Conservation (phyloP, 345 rosid genomes). For the Citrus inodora region DNA sequence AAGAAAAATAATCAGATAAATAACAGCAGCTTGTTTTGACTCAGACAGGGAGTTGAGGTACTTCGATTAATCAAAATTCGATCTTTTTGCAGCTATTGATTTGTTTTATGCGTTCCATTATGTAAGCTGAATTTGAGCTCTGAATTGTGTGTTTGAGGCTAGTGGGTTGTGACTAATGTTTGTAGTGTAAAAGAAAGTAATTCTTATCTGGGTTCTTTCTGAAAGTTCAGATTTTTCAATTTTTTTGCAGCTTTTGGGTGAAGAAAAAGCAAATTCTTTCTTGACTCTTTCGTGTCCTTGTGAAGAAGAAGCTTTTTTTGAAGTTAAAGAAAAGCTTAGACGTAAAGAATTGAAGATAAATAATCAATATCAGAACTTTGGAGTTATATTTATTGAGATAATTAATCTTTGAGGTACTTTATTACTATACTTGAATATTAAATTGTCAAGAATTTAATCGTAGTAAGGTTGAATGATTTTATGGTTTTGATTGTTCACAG, state of each 20-base stretch:
- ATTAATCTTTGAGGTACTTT: conserved; percentile 11
- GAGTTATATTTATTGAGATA: background rate
- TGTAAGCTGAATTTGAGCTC: background rate
- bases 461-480: background rate
- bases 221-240: background rate
- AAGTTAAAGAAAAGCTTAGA: conserved; percentile 2
- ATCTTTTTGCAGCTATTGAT: background rate
- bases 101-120: background rate
- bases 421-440: background rate
- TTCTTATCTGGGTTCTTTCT: conserved; percentile 1
- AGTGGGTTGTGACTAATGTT: background rate
- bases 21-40: background rate
- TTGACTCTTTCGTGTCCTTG: background rate
- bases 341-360: background rate
- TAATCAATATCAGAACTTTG: conserved; percentile 8
- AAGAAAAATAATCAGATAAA: background rate
- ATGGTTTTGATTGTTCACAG: conserved; percentile 15
- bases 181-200: background rate
- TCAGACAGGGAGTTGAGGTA: conserved; percentile 20
- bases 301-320: background rate
- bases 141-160: background rate
- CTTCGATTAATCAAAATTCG: background rate
- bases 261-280: background rate
- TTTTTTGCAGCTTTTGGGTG: conserved; percentile 9
- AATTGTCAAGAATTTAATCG: background rate